Base-by-base conservation (phyloP, 2,329 filamentous ascomycete genomes). In the Calycina marina region DNA sequence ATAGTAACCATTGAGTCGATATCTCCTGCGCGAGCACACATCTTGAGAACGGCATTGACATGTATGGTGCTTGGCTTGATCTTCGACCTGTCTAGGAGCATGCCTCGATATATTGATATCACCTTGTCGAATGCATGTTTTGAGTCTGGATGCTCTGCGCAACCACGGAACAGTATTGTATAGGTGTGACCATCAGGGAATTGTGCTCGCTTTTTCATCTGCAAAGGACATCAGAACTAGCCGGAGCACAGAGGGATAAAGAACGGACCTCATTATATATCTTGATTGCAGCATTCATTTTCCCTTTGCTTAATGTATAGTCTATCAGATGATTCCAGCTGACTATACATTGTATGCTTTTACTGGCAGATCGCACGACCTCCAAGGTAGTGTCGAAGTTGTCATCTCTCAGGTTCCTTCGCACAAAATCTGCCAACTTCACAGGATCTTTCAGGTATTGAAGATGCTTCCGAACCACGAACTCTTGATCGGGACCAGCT, bases 131-230 rank as follows among this genome's bases (percentile, higher is more conserved):
- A 65, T 30, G 74, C 74, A 17, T 70, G 54, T 26, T 67, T 60
- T 1, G 64, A 56, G 37, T 77, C 67, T 1, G 66, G 51, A 11
- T 76, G 72, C 25, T 63, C 57, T 25, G 76, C 68, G 34, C 86
- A 72, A 17, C 85, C 88, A 31, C 71, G 65, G 43, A 98, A 74
- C 37, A 96, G 69, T 36, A 82, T 75, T 12, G 82, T 90, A 51
- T 81, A 94, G 0, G 90, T 94, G 46, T 77, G 70, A 3, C 72
- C 68, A 51, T 86, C 88, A 1, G 90, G 88, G 15, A 69, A 63
- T 47, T 92, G 79, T 4, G 66, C 77, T 39, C 85, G 70, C 59
- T 96, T 96, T 60, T 96, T 98, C 88, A 98, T 96, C 79, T 83
- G 20, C 25, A 35, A 39, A 4, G 4, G 6, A 24, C 14, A 15